phyloP scores from a whole-genome alignment of 1,284 basidiomycete species.

The Sphagnurus paluster region DNA sequence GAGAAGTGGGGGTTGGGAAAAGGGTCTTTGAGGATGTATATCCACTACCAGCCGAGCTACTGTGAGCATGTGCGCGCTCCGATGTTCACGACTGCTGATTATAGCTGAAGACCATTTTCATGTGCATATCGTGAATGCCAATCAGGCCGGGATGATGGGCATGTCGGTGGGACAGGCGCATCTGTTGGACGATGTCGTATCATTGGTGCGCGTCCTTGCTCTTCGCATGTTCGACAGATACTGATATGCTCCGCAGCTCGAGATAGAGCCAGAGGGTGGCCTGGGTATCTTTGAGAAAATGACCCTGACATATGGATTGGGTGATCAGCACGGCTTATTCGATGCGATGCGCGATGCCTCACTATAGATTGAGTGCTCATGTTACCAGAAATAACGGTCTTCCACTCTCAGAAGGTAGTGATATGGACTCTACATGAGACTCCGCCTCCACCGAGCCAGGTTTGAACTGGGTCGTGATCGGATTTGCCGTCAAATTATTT shows the following conservation, averaged over 20 bases:
- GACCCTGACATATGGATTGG: conserved; percentile 83
- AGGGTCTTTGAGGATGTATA: conserved; percentile 74
- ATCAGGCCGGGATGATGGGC: conserved; percentile 61
- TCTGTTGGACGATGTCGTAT: conserved; percentile 89
- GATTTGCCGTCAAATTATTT: too few species aligned
- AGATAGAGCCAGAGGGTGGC: conserved; percentile 46
- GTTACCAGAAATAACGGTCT: too few species aligned
- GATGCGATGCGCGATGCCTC: conserved; percentile 39
- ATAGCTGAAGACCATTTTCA: conserved; percentile 83
- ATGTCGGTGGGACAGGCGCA: conserved; percentile 92
- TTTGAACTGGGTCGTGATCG: too few species aligned
- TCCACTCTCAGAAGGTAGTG: too few species aligned
- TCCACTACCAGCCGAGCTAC: conserved; percentile 97
- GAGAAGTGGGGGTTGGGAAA: conserved; percentile 62
- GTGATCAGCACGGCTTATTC: conserved; percentile 78
- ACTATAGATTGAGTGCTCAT: too few species aligned
- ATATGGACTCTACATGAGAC: too few species aligned
- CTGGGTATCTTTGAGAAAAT: conserved; percentile 63
- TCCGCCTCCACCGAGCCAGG: too few species aligned
- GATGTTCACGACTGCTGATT: neutral
- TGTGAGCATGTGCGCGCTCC: conserved; percentile 58
- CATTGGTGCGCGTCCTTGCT: conserved; percentile 50
- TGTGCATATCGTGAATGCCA: conserved; percentile 88
- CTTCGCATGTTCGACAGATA: neutral
- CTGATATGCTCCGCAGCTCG: conserved; percentile 47